phyloP scores from a whole-genome alignment of 2,329 filamentous ascomycete species.

The Fonsecaea multimorphosa region DNA sequence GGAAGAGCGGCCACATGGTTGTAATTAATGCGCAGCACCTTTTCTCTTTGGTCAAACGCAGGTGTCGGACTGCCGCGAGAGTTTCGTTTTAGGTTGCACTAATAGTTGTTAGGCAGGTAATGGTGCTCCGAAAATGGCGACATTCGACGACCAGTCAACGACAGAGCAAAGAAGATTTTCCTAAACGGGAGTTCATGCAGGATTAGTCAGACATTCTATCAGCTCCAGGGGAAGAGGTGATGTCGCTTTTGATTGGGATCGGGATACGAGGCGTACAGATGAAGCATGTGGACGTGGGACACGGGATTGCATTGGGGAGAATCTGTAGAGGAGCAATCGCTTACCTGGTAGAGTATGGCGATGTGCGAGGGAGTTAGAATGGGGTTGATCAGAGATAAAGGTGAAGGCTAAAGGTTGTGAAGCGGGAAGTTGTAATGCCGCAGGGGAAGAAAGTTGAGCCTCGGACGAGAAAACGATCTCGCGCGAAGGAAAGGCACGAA shows the following conservation, averaged over 20 bases:
- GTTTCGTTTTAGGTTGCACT: no score
- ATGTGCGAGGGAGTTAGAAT: no score
- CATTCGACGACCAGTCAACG: slow-evolving; percentile 22
- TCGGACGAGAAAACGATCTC: background rate
- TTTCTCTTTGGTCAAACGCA: background rate
- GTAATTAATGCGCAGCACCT: background rate
- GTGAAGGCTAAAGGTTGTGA: background rate
- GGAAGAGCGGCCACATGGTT: background rate
- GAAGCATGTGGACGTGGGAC: background rate
- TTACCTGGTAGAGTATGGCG: no score
- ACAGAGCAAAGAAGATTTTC: slow-evolving; percentile 15
- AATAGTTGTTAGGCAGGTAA: background rate
- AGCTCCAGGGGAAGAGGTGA: background rate
- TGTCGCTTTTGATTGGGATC: background rate
- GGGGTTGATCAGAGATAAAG: background rate
- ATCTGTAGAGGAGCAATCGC: no score
- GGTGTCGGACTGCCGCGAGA: background rate
- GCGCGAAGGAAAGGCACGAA: background rate
- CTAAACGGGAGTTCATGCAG: slow-evolving; percentile 15
- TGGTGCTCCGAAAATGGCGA: background rate
- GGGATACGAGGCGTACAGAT: background rate
- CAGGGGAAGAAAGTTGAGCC: slow-evolving; percentile 1
- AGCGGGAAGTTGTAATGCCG: background rate
- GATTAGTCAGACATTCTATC: slow-evolving; percentile 15
- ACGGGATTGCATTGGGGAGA: no score